Conservation (phyloP, 2,329 filamentous ascomycete species). For the Scedosporium dehoogii region DNA sequence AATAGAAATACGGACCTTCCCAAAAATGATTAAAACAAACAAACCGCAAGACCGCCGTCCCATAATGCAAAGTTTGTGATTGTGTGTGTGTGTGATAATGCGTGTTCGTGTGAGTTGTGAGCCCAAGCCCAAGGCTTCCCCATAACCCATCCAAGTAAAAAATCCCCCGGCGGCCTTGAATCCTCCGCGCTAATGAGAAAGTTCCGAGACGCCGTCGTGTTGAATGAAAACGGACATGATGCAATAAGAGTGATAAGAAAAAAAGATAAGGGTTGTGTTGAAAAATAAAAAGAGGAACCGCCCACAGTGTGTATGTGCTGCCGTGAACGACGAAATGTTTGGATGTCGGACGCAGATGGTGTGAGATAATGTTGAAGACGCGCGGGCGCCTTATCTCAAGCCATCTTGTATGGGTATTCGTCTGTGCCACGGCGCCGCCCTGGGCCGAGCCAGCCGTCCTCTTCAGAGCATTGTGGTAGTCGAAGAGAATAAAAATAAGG, state of each 20-base stretch:
- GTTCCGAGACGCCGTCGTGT: neutral
- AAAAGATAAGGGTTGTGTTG: neutral
- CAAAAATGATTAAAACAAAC: constrained; percentile 1
- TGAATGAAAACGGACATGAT: neutral
- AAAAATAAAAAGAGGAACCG: constrained; percentile 1
- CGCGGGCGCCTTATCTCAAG: neutral
- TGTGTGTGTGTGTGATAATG: neutral
- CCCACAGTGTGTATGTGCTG: neutral
- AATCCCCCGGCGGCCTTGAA: constrained; percentile 1
- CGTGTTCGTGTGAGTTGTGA: neutral
- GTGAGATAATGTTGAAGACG: neutral
- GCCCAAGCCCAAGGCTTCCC: neutral
- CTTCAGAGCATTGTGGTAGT: neutral
- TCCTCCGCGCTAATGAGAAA: constrained; percentile 4
- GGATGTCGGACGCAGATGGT: neutral
- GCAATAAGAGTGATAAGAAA: neutral
- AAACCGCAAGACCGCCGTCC: neutral
- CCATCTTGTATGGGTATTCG: neutral
- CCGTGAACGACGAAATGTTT: neutral
- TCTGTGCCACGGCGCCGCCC: neutral
- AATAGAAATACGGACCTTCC: neutral
- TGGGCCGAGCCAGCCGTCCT: neutral
- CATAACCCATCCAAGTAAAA: neutral
- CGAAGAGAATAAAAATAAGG: neutral
- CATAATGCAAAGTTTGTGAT: constrained; percentile 1